Evolutionary conservation across 805 yeast species (phyloP).

Genomic region (baker's yeast (Saccharomyces cerevisiae)): DNA sequence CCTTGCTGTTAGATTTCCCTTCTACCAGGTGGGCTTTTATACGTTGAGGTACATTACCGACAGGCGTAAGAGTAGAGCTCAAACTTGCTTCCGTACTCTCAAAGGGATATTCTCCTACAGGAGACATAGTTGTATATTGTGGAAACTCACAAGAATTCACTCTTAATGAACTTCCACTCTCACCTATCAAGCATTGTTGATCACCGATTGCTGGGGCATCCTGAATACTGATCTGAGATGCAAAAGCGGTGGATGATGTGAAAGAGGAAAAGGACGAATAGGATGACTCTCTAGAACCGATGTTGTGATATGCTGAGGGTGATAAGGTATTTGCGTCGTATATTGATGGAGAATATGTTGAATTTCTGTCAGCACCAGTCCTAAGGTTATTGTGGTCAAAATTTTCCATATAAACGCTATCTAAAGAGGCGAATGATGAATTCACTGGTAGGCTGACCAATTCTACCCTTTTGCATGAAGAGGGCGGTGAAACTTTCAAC

Average conservation of each 20-base stretch:
- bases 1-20: background rate
- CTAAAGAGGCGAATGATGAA: slow-evolving; percentile 72
- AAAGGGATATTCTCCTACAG: background rate
- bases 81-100: background rate
- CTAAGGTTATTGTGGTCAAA: slow-evolving; percentile 28
- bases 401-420: slow-evolving; percentile 50
- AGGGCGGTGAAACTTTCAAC: background rate
- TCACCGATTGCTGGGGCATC: background rate
- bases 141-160: background rate
- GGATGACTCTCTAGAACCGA: background rate
- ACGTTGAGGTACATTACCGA: background rate
- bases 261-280: background rate
- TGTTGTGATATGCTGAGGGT: background rate
- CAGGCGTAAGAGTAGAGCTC: background rate
- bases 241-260: background rate
- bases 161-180: background rate
- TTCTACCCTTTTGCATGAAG: background rate
- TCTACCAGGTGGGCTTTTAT: background rate
- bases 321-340: background rate
- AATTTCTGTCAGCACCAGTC: background rate
- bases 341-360: background rate
- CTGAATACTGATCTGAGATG: background rate
- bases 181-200: background rate
- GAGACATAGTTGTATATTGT: background rate
- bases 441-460: slow-evolving; percentile 51